Evolutionary conservation across 140 eudicot species (phyloP).

Genomic region (Bidens hawaiensis): DNA sequence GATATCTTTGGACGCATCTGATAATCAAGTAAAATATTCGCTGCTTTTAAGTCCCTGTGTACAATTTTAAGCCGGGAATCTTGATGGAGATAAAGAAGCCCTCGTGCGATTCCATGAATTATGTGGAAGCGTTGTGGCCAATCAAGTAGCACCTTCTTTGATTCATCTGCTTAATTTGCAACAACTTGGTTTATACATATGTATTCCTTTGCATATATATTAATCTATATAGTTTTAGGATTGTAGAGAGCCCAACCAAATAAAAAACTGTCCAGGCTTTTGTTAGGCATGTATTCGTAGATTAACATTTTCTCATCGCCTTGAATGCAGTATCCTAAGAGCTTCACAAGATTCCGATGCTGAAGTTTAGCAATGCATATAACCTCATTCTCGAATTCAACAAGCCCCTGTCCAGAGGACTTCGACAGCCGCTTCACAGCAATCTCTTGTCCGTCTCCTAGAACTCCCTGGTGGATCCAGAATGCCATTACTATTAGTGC

Average conservation of each 20-base stretch:
- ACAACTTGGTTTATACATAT: background rate
- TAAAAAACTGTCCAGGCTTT: background rate
- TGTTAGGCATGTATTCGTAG: constrained; percentile 9
- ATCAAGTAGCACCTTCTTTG: background rate
- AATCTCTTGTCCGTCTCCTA: constrained; percentile 17
- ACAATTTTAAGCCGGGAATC: constrained; percentile 12
- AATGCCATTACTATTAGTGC: background rate
- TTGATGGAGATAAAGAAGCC: constrained; percentile 11
- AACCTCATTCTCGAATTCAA: constrained; percentile 20
- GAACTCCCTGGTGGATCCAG: constrained; percentile 9
- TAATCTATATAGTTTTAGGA: background rate
- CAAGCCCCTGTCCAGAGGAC: constrained; percentile 8
- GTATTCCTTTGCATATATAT: background rate
- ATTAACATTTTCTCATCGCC: constrained; percentile 6
- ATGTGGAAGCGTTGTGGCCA: constrained; percentile 1
- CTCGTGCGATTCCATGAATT: constrained; percentile 1
- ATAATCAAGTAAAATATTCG: constrained; percentile 8
- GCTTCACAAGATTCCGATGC: constrained; percentile 33
- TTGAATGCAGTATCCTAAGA: constrained; percentile 29
- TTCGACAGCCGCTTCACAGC: constrained; percentile 15
- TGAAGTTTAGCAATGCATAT: constrained; percentile 21
- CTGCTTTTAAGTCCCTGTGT: constrained; percentile 11
- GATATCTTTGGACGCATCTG: background rate
- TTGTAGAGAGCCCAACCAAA: background rate
- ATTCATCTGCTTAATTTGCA: background rate